A percentile compares a stretch with the other conserved stretches of the same genome.
These are phyloP conservation scores for Bolboschoenoplectus hybrid DNA, from an alignment of 202 grass and related monocot species.

Conservation along the genomic window DNA sequence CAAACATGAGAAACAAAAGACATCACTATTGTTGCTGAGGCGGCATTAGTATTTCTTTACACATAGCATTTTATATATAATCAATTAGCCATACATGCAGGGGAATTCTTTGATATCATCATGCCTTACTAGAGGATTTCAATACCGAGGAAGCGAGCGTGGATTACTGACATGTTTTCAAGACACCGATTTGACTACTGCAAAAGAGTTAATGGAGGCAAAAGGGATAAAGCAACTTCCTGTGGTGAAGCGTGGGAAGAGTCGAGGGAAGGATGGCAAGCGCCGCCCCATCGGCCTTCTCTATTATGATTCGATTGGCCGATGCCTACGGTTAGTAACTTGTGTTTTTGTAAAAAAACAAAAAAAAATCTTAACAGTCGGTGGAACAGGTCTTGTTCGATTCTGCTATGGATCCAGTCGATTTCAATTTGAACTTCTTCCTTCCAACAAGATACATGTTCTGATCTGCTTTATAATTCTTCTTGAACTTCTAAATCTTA, in stretches of 20 bases:
- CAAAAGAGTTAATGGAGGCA: conserved; percentile 95
- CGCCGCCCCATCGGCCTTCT: conserved; percentile 85
- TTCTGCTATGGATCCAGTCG: background rate
- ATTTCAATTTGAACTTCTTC: conserved; percentile 1
- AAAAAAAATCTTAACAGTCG: background rate
- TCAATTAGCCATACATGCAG: conserved; percentile 31
- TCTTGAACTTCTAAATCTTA: conserved; percentile 23
- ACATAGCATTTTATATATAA: conserved; percentile 11
- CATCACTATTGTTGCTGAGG: background rate
- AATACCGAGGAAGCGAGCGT: conserved; percentile 72
- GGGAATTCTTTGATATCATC: conserved; percentile 65
- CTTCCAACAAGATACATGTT: background rate
- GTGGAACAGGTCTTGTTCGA: background rate
- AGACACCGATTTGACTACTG: conserved; percentile 95
- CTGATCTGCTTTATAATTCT: background rate
- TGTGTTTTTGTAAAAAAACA: conserved; percentile 28
- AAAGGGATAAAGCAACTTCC: conserved; percentile 97
- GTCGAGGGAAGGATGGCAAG: conserved; percentile 59
- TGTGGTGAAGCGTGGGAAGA: conserved; percentile 78
- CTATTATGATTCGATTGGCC: conserved; percentile 86
- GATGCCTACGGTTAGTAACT: conserved; percentile 67
- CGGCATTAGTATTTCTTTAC: conserved; percentile 21
- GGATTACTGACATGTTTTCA: conserved; percentile 92
- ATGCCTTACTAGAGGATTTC: conserved; percentile 85
- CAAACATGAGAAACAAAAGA: background rate